Base-by-base conservation (phyloP, 164 flowering plant species). In the Kalanchoe fedtschenkoi region DNA sequence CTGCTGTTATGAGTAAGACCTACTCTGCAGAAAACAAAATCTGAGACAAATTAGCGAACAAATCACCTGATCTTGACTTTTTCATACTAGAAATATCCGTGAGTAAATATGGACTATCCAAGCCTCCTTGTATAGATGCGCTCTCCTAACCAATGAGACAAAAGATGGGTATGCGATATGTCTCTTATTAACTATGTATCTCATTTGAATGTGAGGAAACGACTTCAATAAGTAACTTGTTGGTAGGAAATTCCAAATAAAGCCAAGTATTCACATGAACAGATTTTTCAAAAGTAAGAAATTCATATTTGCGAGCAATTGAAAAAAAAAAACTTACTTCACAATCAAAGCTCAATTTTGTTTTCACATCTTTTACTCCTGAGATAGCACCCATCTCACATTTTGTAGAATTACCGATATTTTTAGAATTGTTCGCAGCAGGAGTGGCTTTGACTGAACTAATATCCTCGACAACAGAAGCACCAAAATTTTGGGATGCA, bases 61-160 rank as follows among this genome's bases (percentile, higher is more conserved):
- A 71, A 26, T 65, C 34, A 80, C 86, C 86, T 66, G 84, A 77
- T 77, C 80, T 74, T 2, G 89, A 81, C 69, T 79, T 63, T 62
- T 69, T 77, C 29, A 60, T 61, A 65, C 66, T 66, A 46, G 65
- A 61, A 11, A 58, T 59, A 39, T 80, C 79, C 60, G 81, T 76
- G 61, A 79, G 74, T 4, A 35, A 9, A 42, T 57, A 41, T 37
- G 19, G n/a, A 35, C 66, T 67, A 42, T 69, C 47, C 28, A 46
- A 63, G 46, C 46, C 61, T 60, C 47, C 66, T 17, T 53, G 21
- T 39, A 68, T 21, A 17, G 4, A 14, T 57, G 60, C 64, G 54
- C 42, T 74, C 46, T 10, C 72, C 80, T 71, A 65, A 47, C 60
- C n/a, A 61, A 16, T 3, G 34, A 67, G 17, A 19, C 0, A 8